These are phyloP conservation scores for Diaporthe longicolla DNA, from an alignment of 2,329 filamentous ascomycete species.

Conservation along the genomic window DNA sequence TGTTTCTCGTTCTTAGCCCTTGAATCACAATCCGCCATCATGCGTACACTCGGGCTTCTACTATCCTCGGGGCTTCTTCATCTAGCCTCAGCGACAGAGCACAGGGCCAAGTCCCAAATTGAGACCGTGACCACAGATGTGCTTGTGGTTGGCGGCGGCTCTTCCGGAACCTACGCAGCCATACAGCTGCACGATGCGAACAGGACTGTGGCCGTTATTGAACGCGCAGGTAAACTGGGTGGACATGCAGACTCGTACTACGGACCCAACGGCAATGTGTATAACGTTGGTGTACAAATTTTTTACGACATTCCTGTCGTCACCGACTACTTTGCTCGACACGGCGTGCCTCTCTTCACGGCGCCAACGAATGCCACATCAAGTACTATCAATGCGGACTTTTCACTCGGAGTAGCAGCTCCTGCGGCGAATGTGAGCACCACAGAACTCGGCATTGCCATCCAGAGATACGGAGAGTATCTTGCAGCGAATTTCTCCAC, in stretches of 20 bases:
- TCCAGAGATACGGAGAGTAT: constrained; percentile 19
- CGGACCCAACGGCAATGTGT: constrained; percentile 44
- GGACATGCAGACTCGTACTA: constrained; percentile 46
- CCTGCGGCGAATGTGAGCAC: constrained; percentile 15
- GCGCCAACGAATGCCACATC: constrained; percentile 5
- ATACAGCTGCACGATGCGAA: constrained; percentile 18
- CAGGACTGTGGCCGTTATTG: not conserved
- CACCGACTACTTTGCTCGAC: constrained; percentile 59
- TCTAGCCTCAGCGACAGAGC: not conserved
- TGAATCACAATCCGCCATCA: not conserved
- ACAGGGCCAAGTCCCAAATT: not conserved
- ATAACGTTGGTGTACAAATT: constrained; percentile 45
- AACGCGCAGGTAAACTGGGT: constrained; percentile 40
- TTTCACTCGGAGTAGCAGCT: constrained; percentile 21
- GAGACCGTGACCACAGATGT: constrained; percentile 21
- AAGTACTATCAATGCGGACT: constrained; percentile 23
- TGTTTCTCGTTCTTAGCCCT: not conserved
- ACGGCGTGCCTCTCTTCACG: constrained; percentile 15
- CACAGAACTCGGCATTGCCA: constrained; percentile 10
- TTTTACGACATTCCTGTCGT: constrained; percentile 50
- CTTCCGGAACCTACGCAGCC: constrained; percentile 11
- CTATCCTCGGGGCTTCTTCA: not conserved
- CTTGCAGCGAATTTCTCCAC: constrained; percentile 30
- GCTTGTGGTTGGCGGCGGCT: constrained; percentile 4
- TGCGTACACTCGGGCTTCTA: not conserved